These are phyloP conservation scores for Zea mays DNA, from an alignment of 176 grass and related monocot genomes.

Conservation along the genomic window Zm-B73-REFERENCE-NAM-5.0 NC_050100.1:223321001-223321500, in stretches of 20 bases:
- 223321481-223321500: background rate
- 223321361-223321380: background rate
- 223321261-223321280: background rate
- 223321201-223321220: conserved; percentile 17
- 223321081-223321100: conserved; percentile 28
- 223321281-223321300: conserved; percentile 7
- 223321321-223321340: conserved; percentile 31
- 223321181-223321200: background rate
- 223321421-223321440: background rate
- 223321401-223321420: background rate
- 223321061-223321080: conserved; percentile 14
- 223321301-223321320: background rate
- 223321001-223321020: conserved; percentile 9
- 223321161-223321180: conserved; percentile 11
- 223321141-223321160: conserved; percentile 38
- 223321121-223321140: background rate
- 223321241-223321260: background rate
- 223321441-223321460: background rate
- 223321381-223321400: background rate
- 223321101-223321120: background rate
- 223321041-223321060: conserved; percentile 11
- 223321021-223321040: background rate
- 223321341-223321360: background rate
- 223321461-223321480: background rate
- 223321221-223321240: conserved; percentile 10